Evolutionary conservation across 805 yeast genomes (phyloP).

Genomic region (Candida pseudoglaebosa): DNA sequence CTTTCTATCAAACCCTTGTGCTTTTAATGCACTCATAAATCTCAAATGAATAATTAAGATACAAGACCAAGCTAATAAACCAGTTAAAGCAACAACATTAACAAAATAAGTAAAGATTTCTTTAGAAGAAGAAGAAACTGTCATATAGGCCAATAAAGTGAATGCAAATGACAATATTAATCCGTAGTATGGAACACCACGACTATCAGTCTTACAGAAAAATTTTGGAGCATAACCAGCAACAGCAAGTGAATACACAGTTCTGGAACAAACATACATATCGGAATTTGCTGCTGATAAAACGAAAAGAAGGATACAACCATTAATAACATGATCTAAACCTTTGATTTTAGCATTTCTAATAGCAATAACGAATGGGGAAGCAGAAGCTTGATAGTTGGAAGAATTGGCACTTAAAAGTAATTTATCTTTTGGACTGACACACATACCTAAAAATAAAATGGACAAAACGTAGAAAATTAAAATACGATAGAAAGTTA

Average conservation of each 20-base stretch:
- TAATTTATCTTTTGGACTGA: slow-evolving; percentile 51
- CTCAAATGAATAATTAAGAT: slow-evolving; percentile 64
- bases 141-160: slow-evolving; percentile 69
- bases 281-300: slow-evolving; percentile 81
- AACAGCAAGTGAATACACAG: slow-evolving; percentile 65
- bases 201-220: slow-evolving; percentile 59
- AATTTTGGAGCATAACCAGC: slow-evolving; percentile 72
- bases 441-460: slow-evolving; percentile 64
- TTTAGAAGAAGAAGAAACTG: slow-evolving; percentile 52
- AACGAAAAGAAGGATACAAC: slow-evolving; percentile 70
- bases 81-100: slow-evolving; percentile 72
- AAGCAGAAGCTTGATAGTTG: slow-evolving; percentile 61
- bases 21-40: slow-evolving; percentile 61
- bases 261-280: slow-evolving; percentile 73
- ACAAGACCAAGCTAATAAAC: slow-evolving; percentile 71
- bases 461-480: slow-evolving; percentile 61
- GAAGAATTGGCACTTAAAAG: slow-evolving; percentile 43
- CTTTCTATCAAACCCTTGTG: slow-evolving; percentile 58
- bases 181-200: slow-evolving; percentile 70
- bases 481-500: slow-evolving; percentile 66
- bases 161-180: slow-evolving; percentile 48
- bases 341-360: slow-evolving; percentile 59
- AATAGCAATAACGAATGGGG: slow-evolving; percentile 84
- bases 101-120: slow-evolving; percentile 66
- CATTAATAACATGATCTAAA: slow-evolving; percentile 73